Percentiles rank a stretch among this genome's conserved stretches.
phyloP scores from a whole-genome alignment of 1,139 yeast genomes.

The Protomyces pachydermus region DNA sequence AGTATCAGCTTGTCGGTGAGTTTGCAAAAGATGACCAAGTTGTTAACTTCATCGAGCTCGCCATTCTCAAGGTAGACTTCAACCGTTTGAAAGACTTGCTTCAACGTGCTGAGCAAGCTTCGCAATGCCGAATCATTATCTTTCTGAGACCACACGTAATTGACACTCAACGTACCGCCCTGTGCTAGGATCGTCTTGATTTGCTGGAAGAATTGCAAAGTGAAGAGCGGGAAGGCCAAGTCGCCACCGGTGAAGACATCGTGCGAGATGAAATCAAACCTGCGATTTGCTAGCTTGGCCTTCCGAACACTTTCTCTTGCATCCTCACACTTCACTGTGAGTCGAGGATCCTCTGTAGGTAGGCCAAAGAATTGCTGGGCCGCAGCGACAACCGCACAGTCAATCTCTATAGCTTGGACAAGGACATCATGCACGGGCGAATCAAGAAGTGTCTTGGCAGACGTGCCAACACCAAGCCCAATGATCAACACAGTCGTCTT shows the following conservation, averaged over 20 bases:
- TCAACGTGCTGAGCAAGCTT: constrained; percentile 1
- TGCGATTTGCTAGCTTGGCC: neutral
- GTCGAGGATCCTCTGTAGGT: neutral
- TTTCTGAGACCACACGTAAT: constrained; percentile 9
- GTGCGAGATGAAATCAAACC: constrained; percentile 16
- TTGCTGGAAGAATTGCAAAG: constrained; percentile 7
- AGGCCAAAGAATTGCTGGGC: constrained; percentile 7
- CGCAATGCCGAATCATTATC: neutral
- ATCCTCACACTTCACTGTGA: neutral
- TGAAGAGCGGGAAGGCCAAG: constrained; percentile 9
- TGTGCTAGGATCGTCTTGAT: neutral
- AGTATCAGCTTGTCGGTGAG: neutral
- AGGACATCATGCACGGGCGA: constrained; percentile 3
- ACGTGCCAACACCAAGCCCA: constrained; percentile 19
- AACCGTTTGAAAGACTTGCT: constrained; percentile 5
- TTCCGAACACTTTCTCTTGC: neutral
- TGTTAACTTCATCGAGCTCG: constrained; percentile 4
- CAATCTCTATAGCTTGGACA: neutral
- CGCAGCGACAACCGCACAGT: constrained; percentile 1
- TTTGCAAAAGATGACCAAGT: constrained; percentile 15
- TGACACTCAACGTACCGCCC: constrained; percentile 11
- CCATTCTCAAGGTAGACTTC: constrained; percentile 15
- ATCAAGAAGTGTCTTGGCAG: constrained; percentile 6
- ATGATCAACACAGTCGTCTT: constrained; percentile 11
- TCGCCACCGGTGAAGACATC: constrained; percentile 20